Percentiles rank a stretch among this genome's conserved stretches.
These are phyloP conservation scores for Lipomyces sp. DNA, from an alignment of 805 yeast genomes.

Conservation along the genomic window DNA sequence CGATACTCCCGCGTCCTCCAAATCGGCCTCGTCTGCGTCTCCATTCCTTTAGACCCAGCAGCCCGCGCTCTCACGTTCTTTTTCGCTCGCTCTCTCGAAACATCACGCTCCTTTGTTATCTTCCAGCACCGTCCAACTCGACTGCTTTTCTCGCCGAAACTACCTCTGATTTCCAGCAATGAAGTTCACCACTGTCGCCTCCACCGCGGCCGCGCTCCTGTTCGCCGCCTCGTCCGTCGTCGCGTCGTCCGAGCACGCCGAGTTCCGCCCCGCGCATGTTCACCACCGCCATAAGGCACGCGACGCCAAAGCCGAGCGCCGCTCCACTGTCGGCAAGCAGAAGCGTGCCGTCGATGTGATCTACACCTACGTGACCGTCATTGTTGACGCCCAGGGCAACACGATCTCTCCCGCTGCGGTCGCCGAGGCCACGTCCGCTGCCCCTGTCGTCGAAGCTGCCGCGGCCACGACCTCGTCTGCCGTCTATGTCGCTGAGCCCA, in stretches of 20 bases:
- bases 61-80: too few species aligned
- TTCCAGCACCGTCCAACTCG: slow-evolving; percentile 8
- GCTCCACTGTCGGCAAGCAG: slow-evolving; percentile 17
- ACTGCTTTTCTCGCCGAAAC: slow-evolving; percentile 5
- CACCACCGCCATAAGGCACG: slow-evolving; percentile 30
- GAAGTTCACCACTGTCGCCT: slow-evolving; percentile 14
- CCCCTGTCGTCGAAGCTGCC: too few species aligned
- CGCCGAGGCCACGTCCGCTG: slow-evolving; percentile 42
- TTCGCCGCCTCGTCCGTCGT: slow-evolving; percentile 1
- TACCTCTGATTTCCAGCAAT: slow-evolving; percentile 1
- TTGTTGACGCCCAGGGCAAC: slow-evolving; percentile 42
- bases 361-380: slow-evolving; percentile 48
- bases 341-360: slow-evolving; percentile 45
- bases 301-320: slow-evolving; percentile 28
- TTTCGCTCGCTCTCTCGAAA: too few species aligned
- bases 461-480: slow-evolving; percentile 29
- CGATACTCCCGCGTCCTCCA: too few species aligned
- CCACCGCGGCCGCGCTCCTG: slow-evolving; percentile 12
- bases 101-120: not conserved
- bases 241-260: too few species aligned
- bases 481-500: slow-evolving; percentile 25
- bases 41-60: too few species aligned
- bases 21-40: too few species aligned
- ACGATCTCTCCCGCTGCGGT: slow-evolving; percentile 33
- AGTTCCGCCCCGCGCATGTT: slow-evolving; percentile 7